Percentiles rank a stretch among this genome's conserved stretches.
phyloP scores from a whole-genome alignment of 345 rosid species.

The Psidium guajava region DNA sequence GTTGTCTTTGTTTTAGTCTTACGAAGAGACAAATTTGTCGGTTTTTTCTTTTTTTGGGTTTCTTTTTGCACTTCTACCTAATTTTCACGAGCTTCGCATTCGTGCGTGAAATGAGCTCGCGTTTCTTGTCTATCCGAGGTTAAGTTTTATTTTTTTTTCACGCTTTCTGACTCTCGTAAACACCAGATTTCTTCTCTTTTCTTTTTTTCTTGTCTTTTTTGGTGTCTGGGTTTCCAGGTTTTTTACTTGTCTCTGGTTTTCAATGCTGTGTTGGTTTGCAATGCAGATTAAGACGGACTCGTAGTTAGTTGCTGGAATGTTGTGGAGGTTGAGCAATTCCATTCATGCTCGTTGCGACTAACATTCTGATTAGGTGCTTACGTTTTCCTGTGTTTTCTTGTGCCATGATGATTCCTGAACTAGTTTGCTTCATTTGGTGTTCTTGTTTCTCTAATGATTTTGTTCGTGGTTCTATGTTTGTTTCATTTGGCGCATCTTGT shows the following conservation, averaged over 20 bases:
- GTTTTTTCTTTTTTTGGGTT: neutral
- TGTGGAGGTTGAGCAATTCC: neutral
- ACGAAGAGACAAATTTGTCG: neutral
- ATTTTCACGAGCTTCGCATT: neutral
- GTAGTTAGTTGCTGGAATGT: neutral
- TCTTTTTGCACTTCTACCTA: neutral
- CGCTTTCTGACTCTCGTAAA: neutral
- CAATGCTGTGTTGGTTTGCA: neutral
- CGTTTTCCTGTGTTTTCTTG: neutral
- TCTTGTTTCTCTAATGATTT: neutral
- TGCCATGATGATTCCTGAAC: neutral
- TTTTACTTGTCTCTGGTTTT: neutral
- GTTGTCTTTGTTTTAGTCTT: neutral
- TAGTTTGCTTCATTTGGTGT: neutral
- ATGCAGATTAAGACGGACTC: neutral
- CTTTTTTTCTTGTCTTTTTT: neutral
- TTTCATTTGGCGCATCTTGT: neutral
- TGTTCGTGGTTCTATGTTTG: neutral
- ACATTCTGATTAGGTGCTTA: neutral
- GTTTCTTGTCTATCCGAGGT: neutral
- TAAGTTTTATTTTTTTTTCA: neutral
- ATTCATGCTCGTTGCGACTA: neutral
- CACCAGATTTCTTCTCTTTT: neutral
- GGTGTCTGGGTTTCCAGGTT: neutral
- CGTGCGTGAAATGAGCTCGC: neutral